phyloP scores from a whole-genome alignment of 2,329 filamentous ascomycete species.

The Fusarium keratoplasticum region DNA sequence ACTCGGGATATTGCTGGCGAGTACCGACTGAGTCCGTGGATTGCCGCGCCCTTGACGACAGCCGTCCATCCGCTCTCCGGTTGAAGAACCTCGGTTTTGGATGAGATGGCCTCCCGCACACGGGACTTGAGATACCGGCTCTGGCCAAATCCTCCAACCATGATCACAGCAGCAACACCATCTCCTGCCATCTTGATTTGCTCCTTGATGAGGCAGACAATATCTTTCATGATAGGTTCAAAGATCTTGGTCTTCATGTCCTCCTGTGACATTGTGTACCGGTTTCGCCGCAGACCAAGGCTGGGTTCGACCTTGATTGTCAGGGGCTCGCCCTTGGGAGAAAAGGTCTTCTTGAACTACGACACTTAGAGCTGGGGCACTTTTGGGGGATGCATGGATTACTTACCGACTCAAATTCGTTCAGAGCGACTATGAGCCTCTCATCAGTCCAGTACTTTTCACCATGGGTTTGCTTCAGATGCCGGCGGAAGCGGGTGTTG shows the following conservation, averaged over 20 bases:
- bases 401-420: slow-evolving; percentile 56
- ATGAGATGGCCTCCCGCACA: slow-evolving; percentile 51
- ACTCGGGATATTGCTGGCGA: slow-evolving; percentile 45
- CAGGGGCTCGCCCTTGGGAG: slow-evolving; percentile 50
- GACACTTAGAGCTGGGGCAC: slow-evolving; percentile 15
- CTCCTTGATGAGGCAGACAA: slow-evolving; percentile 56
- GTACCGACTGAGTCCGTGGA: slow-evolving; percentile 52
- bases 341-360: slow-evolving; percentile 54
- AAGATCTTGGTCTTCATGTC: slow-evolving; percentile 71
- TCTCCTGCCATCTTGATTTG: slow-evolving; percentile 52
- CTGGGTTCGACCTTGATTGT: slow-evolving; percentile 50
- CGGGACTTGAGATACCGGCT: slow-evolving; percentile 58
- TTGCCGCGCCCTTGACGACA: slow-evolving; percentile 63
- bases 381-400: slow-evolving; percentile 53
- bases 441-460: slow-evolving; percentile 57
- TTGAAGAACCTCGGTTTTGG: slow-evolving; percentile 57
- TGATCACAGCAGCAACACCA: slow-evolving; percentile 54
- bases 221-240: slow-evolving; percentile 56
- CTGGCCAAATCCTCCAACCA: slow-evolving; percentile 63
- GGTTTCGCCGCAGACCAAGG: slow-evolving; percentile 48
- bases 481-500: slow-evolving; percentile 60
- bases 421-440: slow-evolving; percentile 54
- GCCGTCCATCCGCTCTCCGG: slow-evolving; percentile 62
- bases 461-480: slow-evolving; percentile 57
- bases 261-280: slow-evolving; percentile 58